Conservation (phyloP, 164 flowering plant species). For the Paratinospora sagittata region DNA sequence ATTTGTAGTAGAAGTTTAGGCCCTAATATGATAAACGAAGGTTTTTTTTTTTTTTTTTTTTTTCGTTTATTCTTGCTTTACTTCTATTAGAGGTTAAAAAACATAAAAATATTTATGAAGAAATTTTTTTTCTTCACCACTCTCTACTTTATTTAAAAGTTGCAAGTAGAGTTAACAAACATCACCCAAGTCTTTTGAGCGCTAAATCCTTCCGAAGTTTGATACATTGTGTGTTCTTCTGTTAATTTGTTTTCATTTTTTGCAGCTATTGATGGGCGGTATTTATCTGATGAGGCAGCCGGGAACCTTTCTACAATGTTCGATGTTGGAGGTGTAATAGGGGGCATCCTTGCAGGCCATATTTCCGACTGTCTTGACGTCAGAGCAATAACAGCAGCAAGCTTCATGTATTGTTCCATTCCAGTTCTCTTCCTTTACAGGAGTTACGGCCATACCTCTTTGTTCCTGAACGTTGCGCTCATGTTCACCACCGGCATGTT, state of each 20-base stretch:
- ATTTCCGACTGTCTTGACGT: slow-evolving; percentile 69
- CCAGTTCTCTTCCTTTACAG: slow-evolving; percentile 67
- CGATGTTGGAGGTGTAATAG: slow-evolving; percentile 76
- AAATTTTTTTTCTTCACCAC: no score
- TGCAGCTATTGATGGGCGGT: slow-evolving; percentile 66
- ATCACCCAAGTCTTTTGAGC: neutral
- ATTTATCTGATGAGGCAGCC: slow-evolving; percentile 52
- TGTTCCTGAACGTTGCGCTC: slow-evolving; percentile 39
- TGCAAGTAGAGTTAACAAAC: no score
- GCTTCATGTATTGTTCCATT: slow-evolving; percentile 70
- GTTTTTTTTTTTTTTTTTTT: no score
- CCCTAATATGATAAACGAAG: no score
- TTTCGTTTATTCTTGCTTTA: no score
- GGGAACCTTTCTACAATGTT: slow-evolving; percentile 70
- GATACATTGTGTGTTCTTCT: neutral
- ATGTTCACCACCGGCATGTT: slow-evolving; percentile 70
- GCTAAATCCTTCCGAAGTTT: neutral
- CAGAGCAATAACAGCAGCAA: slow-evolving; percentile 77
- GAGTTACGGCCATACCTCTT: slow-evolving; percentile 50
- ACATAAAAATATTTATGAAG: no score
- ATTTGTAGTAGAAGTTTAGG: no score
- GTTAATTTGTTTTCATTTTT: slow-evolving; percentile 6
- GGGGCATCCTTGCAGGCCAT: slow-evolving; percentile 77
- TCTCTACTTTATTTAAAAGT: no score
- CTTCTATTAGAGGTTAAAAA: no score